Percentiles rank a stretch among this genome's conserved stretches.
phyloP scores from a whole-genome alignment of 805 yeast species.

The Phaffomyces thermotolerans region DNA sequence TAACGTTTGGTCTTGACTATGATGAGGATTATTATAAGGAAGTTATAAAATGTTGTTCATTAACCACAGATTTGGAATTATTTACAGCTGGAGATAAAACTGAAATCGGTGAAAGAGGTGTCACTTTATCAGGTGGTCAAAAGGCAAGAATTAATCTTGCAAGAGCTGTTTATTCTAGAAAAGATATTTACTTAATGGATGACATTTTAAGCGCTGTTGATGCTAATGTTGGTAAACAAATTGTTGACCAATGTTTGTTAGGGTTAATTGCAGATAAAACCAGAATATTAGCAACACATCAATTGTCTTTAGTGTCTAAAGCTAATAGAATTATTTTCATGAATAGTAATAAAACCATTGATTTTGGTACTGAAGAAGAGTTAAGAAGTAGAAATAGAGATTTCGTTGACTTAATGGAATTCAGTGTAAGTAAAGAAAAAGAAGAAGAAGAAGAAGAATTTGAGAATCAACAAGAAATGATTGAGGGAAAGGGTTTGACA shows the following conservation, averaged over 20 bases:
- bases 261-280: constrained; percentile 52
- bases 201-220: constrained; percentile 69
- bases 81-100: constrained; percentile 71
- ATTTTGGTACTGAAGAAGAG: constrained; percentile 52
- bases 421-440: constrained; percentile 7
- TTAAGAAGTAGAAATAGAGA: constrained; percentile 36
- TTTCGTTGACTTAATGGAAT: constrained; percentile 45
- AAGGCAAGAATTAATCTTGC: constrained; percentile 60
- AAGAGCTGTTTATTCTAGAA: constrained; percentile 58
- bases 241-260: constrained; percentile 55
- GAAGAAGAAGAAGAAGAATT: background rate
- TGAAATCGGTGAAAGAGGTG: constrained; percentile 79
- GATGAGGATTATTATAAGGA: constrained; percentile 44
- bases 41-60: constrained; percentile 56
- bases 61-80: constrained; percentile 52
- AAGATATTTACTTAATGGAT: constrained; percentile 53
- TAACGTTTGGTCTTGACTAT: constrained; percentile 52
- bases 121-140: constrained; percentile 73
- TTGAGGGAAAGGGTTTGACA: no score
- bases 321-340: constrained; percentile 67
- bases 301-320: constrained; percentile 53
- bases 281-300: constrained; percentile 76
- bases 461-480: no score
- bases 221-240: constrained; percentile 70
- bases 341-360: constrained; percentile 52